Evolutionary conservation across 495 filamentous ascomycete species (phyloP).

Genomic region (Venustampulla echinocandica): DNA sequence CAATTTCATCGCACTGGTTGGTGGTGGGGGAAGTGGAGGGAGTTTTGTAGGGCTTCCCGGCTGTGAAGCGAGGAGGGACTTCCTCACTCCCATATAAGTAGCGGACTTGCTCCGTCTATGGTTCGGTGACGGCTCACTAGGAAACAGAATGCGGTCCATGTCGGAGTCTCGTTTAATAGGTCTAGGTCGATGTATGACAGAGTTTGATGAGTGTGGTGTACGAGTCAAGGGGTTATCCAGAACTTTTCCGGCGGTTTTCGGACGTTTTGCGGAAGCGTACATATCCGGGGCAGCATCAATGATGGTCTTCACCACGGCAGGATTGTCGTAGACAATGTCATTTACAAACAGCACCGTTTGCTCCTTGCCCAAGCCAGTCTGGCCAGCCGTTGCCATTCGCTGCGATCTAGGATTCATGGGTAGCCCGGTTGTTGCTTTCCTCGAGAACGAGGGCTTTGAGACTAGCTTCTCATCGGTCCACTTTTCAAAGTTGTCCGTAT

Average conservation of each 20-base stretch:
- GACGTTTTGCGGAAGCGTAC: conserved; percentile 19
- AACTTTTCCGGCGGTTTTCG: conserved; percentile 7
- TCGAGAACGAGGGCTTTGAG: conserved; percentile 33
- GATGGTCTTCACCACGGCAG: conserved; percentile 35
- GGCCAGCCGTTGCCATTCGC: conserved; percentile 26
- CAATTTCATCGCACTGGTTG: conserved; percentile 28
- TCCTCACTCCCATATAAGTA: conserved; percentile 31
- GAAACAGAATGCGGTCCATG: conserved; percentile 31
- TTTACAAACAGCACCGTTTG: conserved; percentile 46
- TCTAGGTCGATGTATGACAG: conserved; percentile 41
- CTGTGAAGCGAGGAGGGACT: conserved; percentile 33
- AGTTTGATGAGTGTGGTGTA: conserved; percentile 24
- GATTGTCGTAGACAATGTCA: conserved; percentile 42
- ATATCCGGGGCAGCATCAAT: conserved; percentile 30
- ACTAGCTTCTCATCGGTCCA: conserved; percentile 4
- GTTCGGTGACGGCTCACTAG: conserved; percentile 30
- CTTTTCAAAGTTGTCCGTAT: conserved; percentile 11
- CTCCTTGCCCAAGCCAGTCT: conserved; percentile 26
- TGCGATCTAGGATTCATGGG: conserved; percentile 41
- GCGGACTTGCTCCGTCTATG: conserved; percentile 39
- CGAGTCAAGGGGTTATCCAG: conserved; percentile 6
- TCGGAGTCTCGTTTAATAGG: conserved; percentile 39
- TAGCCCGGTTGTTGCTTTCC: conserved; percentile 38
- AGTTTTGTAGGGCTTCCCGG: conserved; percentile 41
- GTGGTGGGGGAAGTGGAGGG: conserved; percentile 31